Conservation (phyloP, 2,329 filamentous ascomycete species). For the Cladosporium sp. region DNA sequence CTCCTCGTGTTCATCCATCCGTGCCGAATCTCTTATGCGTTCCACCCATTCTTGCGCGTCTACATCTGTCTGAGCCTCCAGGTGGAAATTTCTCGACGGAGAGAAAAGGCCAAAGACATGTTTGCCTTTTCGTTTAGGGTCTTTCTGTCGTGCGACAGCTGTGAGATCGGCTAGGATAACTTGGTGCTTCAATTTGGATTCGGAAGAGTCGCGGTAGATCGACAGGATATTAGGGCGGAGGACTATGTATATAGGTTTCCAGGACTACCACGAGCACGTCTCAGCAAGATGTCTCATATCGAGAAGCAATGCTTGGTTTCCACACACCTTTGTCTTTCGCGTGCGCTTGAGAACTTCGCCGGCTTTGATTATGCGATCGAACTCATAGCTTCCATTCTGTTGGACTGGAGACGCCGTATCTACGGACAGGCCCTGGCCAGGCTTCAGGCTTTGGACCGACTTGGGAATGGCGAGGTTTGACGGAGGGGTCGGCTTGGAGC, state of each 20-base stretch:
- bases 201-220: conserved; percentile 87
- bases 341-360: conserved; percentile 84
- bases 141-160: conserved; percentile 81
- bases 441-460: conserved; percentile 15
- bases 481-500: conserved; percentile 4
- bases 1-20: conserved; percentile 84
- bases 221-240: conserved; percentile 86
- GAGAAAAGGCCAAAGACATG: conserved; percentile 93
- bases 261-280: conserved; percentile 56
- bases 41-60: conserved; percentile 87
- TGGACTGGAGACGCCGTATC: conserved; percentile 81
- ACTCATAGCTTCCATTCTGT: conserved; percentile 92
- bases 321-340: conserved; percentile 72
- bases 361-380: conserved; percentile 87
- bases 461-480: conserved; percentile 15
- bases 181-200: conserved; percentile 84
- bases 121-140: conserved; percentile 79
- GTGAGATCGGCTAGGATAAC: conserved; percentile 86
- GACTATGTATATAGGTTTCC: conserved; percentile 87
- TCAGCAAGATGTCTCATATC: conserved; percentile 19
- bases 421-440: conserved; percentile 40
- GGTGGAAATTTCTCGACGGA: conserved; percentile 83
- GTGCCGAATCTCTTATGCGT: conserved; percentile 71
- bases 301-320: conserved; percentile 40
- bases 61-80: conserved; percentile 68